phyloP scores from a whole-genome alignment of 495 filamentous ascomycete species.

The Glarea lozoyensis region DNA sequence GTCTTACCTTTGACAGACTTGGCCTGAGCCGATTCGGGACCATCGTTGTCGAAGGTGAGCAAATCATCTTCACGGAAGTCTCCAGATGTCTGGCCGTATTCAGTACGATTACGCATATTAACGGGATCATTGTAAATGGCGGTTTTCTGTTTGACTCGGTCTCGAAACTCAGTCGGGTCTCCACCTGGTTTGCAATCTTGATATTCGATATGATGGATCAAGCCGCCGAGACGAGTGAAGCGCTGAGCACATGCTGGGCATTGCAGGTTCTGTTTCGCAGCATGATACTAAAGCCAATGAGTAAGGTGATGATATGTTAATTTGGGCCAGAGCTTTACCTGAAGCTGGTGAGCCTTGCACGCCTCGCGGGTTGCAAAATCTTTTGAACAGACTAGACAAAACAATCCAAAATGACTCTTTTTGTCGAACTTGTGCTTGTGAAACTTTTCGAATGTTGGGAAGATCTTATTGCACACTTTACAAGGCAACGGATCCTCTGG shows the following conservation, averaged over 20 bases:
- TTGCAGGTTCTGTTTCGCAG: constrained; percentile 10
- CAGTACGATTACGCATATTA: background rate
- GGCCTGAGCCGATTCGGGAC: no score
- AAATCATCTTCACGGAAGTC: background rate
- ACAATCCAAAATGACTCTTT: constrained; percentile 2
- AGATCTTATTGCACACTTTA: constrained; percentile 8
- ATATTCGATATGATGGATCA: constrained; percentile 13
- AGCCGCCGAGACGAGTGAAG: constrained; percentile 12
- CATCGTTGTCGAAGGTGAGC: background rate
- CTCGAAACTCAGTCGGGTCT: background rate
- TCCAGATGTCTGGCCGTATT: background rate
- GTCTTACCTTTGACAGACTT: no score
- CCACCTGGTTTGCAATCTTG: constrained; percentile 3
- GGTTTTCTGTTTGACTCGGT: background rate
- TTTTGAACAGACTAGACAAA: constrained; percentile 9
- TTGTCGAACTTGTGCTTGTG: constrained; percentile 9
- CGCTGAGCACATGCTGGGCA: constrained; percentile 6
- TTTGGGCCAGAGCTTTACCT: constrained; percentile 6
- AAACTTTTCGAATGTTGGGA: constrained; percentile 1
- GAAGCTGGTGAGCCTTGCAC: constrained; percentile 8
- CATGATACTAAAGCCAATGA: constrained; percentile 9
- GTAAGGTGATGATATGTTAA: background rate
- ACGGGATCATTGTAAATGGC: background rate
- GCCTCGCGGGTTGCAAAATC: constrained; percentile 12
- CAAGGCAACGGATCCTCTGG: background rate